These are phyloP conservation scores for Epithemia pelagica DNA, from an alignment of 108 stramenopile genomes.

Conservation along the genomic window DNA sequence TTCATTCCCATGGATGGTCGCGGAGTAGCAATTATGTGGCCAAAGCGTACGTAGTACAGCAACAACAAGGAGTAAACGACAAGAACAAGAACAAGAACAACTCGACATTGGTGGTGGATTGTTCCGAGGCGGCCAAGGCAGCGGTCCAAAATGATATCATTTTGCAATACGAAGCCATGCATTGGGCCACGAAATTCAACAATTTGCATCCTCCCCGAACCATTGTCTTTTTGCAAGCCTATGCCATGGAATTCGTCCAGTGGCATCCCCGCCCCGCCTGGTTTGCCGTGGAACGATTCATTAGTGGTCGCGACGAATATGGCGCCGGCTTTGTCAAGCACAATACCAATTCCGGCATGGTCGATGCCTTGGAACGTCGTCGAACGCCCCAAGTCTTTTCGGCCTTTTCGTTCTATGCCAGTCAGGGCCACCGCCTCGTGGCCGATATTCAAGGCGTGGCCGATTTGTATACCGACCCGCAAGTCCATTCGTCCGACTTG, in stretches of 20 bases:
- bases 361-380: conserved; percentile 57
- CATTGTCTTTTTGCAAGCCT: conserved; percentile 69
- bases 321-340: conserved; percentile 78
- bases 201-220: conserved; percentile 50
- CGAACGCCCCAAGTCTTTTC: conserved; percentile 81
- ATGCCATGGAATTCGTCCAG: conserved; percentile 72
- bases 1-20: conserved; percentile 71
- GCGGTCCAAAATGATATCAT: conserved; percentile 64
- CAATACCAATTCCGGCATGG: conserved; percentile 79
- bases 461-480: conserved; percentile 88
- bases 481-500: conserved; percentile 62
- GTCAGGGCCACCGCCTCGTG: conserved; percentile 68
- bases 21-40: conserved; percentile 66
- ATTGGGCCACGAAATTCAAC: conserved; percentile 72
- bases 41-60: conserved; percentile 37
- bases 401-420: conserved; percentile 71
- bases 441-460: conserved; percentile 86
- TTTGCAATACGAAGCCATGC: conserved; percentile 70
- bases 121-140: conserved; percentile 45
- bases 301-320: conserved; percentile 57
- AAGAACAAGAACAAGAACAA: conserved; percentile 22
- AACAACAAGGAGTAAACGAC: too few relatives aligned
- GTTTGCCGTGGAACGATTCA: conserved; percentile 79
- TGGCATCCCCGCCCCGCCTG: conserved; percentile 43
- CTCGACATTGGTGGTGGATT: conserved; percentile 22